Evolutionary conservation across 1,284 basidiomycete genomes (phyloP).

Genomic region (Cryptococcus depauperatus): DNA sequence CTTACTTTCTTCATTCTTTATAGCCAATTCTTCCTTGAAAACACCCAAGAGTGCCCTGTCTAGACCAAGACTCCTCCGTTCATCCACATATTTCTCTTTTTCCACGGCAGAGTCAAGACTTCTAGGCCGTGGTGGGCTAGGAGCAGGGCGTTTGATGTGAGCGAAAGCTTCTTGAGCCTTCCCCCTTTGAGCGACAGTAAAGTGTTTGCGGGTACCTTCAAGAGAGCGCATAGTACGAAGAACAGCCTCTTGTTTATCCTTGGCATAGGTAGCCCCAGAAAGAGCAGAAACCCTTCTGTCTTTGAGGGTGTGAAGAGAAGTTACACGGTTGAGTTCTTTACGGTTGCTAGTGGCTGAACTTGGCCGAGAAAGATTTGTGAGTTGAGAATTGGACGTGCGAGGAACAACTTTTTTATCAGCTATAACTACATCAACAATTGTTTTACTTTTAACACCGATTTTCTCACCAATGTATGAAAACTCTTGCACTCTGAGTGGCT

Average conservation of each 20-base stretch:
- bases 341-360: conserved; percentile 3
- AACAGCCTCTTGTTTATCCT: conserved; percentile 27
- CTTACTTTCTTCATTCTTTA: conserved; percentile 2
- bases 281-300: conserved; percentile 14
- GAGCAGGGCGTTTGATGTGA: conserved; percentile 23
- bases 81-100: conserved; percentile 14
- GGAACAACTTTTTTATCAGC: conserved; percentile 18
- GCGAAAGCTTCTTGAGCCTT: conserved; percentile 21
- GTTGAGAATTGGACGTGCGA: conserved; percentile 15
- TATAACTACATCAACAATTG: too few relatives aligned
- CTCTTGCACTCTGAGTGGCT: conserved; percentile 23
- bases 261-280: conserved; percentile 1
- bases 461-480: conserved; percentile 16
- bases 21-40: conserved; percentile 7
- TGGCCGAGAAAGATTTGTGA: conserved; percentile 10
- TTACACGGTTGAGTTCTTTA: conserved; percentile 3
- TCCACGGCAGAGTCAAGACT: conserved; percentile 17
- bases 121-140: conserved; percentile 22
- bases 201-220: conserved; percentile 21
- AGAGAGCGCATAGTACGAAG: conserved; percentile 32
- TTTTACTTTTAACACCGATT: neutral
- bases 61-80: conserved; percentile 22
- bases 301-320: conserved; percentile 12
- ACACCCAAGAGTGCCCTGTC: conserved; percentile 12
- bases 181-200: conserved; percentile 1